Percentiles rank a stretch among this genome's conserved stretches.
Evolutionary conservation across 2,329 filamentous ascomycete species (phyloP).

Genomic region (Aureobasidium namibiae): DNA sequence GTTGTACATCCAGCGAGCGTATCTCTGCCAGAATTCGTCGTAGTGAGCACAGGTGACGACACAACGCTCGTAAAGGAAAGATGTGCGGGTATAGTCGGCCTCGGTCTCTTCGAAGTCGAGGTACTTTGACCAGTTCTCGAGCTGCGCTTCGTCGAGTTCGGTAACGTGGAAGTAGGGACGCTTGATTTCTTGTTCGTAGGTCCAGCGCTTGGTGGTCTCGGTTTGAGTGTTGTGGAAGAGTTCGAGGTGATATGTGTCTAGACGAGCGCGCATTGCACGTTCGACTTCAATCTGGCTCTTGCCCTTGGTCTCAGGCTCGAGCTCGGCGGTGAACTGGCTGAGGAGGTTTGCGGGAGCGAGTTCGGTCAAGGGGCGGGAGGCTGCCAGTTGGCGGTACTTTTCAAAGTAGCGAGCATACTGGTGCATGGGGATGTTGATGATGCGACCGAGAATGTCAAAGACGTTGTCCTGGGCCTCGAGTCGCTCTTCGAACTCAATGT

Average conservation of each 20-base stretch:
- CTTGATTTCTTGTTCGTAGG: slow-evolving; percentile 89
- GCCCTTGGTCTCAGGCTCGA: slow-evolving; percentile 56
- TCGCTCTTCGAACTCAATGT: slow-evolving; percentile 92
- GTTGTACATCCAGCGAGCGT: slow-evolving; percentile 83
- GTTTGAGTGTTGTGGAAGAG: slow-evolving; percentile 72
- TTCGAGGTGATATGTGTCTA: slow-evolving; percentile 74
- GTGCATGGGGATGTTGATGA: slow-evolving; percentile 88
- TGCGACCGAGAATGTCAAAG: slow-evolving; percentile 71
- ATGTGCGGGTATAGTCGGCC: slow-evolving; percentile 63
- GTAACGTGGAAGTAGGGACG: slow-evolving; percentile 95
- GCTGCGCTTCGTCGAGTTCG: slow-evolving; percentile 75
- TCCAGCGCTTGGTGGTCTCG: slow-evolving; percentile 89
- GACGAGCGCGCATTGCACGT: slow-evolving; percentile 67
- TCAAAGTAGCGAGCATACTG: slow-evolving; percentile 95
- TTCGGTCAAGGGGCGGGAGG: slow-evolving; percentile 63
- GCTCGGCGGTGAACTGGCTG: slow-evolving; percentile 59
- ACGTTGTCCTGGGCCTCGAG: slow-evolving; percentile 77
- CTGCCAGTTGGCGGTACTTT: slow-evolving; percentile 70
- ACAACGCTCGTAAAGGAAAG: slow-evolving; percentile 89
- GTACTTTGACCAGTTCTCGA: slow-evolving; percentile 91
- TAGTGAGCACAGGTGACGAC: slow-evolving; percentile 89
- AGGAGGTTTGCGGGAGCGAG: slow-evolving; percentile 63
- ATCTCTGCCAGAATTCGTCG: slow-evolving; percentile 98
- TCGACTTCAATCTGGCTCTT: slow-evolving; percentile 74
- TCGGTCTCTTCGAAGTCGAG: slow-evolving; percentile 89